Percentiles rank a stretch among this genome's conserved stretches.
Conservation (phyloP, 106 monocot species). For the Acorus calamus region DNA sequence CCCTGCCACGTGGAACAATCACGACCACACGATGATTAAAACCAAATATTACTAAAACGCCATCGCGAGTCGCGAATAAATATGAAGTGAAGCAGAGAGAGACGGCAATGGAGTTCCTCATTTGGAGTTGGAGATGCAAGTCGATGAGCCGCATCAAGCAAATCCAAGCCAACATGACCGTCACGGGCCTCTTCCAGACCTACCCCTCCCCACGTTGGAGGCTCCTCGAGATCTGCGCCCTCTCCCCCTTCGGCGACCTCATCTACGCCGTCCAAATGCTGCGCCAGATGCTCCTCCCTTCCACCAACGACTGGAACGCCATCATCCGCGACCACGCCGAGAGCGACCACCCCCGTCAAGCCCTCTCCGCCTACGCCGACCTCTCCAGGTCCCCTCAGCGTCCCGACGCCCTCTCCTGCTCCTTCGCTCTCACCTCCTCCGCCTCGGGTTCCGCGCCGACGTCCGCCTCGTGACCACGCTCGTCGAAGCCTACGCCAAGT, state of each 20-base stretch:
- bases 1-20: too few species aligned
- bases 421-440: conserved; percentile 52
- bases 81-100: too few species aligned
- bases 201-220: conserved; percentile 27
- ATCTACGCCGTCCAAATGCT: conserved; percentile 32
- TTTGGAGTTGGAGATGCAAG: conserved; percentile 26
- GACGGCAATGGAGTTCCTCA: conserved; percentile 15
- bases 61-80: too few species aligned
- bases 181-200: conserved; percentile 35
- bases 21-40: too few species aligned
- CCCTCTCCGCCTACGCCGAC: conserved; percentile 40
- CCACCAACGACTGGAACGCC: conserved; percentile 82
- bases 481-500: conserved; percentile 64
- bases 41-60: too few species aligned
- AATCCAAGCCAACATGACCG: conserved; percentile 47
- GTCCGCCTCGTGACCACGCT: conserved; percentile 61
- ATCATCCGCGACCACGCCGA: conserved; percentile 45
- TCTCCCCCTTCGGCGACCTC: conserved; percentile 34
- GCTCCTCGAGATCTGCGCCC: conserved; percentile 36
- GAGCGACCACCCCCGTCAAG: conserved; percentile 20
- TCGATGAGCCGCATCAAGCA: conserved; percentile 41
- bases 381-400: conserved; percentile 13
- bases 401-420: conserved; percentile 75
- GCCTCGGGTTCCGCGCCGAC: conserved; percentile 47
- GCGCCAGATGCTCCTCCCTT: conserved; percentile 17